Evolutionary conservation across 1,284 basidiomycete genomes (phyloP), one percentile per base, ranked within the genome.

Genomic region (Sutorius eximius): DNA sequence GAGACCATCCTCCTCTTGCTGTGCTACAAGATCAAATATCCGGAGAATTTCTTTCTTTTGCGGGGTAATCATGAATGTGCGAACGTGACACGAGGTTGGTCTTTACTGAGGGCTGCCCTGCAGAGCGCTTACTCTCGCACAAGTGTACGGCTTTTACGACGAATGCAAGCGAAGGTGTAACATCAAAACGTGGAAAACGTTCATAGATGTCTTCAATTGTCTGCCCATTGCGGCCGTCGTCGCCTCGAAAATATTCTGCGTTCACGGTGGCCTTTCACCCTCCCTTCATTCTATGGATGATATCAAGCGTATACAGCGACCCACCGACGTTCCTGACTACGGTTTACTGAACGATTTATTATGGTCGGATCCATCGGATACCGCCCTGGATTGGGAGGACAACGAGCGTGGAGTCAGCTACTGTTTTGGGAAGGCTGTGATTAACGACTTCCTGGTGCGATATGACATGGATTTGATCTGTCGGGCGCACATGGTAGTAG

Each of bases 131-230:
- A 65, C 57, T 57, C 61, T 52, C 18, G 22, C 37, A 36, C 37
- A 95, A 95, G 96, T 99, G 29, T 99, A 99, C 71, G 96, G 96
- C 40, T 99, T 99, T 77, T 99, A 99, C 75, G 96, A 99, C 77
- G 96, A 99, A 77, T 99, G 97, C 83, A 99, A 99, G 78, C 88
- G 97, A 68, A 86, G 97, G 63, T 96, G 94, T 80, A 98, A 98
- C 74, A 96, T 99, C 82, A 99, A 99, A 80, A 95, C 94, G 38
- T 99, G 97, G 97, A 99, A 98, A 78, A 95, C 95, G 13, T 99
- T 99, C 73, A 94, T 98, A 72, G 97, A 99, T 75, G 96, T 98
- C 42, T 99, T 99, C 84, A 99, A 99, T 76, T 95, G 94, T 65
- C 83, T 99, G 12, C 97, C 97, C 45, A 99, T 99, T 66, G 95